phyloP scores from a whole-genome alignment of 2,329 filamentous ascomycete genomes.

The Lachnellula hyalina region DNA sequence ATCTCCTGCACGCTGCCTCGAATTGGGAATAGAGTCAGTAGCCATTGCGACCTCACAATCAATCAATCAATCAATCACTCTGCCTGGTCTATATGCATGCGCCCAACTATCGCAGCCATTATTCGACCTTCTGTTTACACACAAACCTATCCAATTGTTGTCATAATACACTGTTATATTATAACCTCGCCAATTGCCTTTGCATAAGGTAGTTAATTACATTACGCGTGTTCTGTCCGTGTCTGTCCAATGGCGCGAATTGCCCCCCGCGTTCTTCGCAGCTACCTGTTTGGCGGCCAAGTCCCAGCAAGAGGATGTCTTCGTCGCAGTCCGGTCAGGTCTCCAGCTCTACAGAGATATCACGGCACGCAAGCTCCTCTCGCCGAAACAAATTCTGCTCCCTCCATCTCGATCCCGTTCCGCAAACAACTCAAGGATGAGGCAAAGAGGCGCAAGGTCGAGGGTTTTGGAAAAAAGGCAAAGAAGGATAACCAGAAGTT shows the following conservation, averaged over 20 bases:
- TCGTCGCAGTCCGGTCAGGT: conserved; percentile 7
- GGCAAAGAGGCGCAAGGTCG: conserved; percentile 45
- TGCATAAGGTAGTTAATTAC: background rate
- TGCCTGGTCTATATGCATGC: background rate
- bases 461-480: conserved; percentile 28
- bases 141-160: background rate
- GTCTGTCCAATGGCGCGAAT: conserved; percentile 25
- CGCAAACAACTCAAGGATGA: conserved; percentile 70
- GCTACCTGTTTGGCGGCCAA: conserved; percentile 28
- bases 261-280: conserved; percentile 23
- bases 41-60: background rate
- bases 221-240: background rate
- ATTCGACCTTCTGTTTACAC: background rate
- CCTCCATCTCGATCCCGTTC: conserved; percentile 41
- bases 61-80: background rate
- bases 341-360: conserved; percentile 5
- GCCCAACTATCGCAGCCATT: background rate
- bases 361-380: conserved; percentile 12
- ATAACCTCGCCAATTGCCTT: conserved; percentile 5
- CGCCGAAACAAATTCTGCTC: conserved; percentile 8
- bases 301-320: conserved; percentile 25
- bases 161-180: too few relatives aligned
- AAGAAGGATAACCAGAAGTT: conserved; percentile 39
- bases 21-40: conserved; percentile 11
- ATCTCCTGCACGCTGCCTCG: conserved; percentile 12